Base-by-base conservation (phyloP, 768 basidiomycete species). In the Phanerochaete carnosa region DNA sequence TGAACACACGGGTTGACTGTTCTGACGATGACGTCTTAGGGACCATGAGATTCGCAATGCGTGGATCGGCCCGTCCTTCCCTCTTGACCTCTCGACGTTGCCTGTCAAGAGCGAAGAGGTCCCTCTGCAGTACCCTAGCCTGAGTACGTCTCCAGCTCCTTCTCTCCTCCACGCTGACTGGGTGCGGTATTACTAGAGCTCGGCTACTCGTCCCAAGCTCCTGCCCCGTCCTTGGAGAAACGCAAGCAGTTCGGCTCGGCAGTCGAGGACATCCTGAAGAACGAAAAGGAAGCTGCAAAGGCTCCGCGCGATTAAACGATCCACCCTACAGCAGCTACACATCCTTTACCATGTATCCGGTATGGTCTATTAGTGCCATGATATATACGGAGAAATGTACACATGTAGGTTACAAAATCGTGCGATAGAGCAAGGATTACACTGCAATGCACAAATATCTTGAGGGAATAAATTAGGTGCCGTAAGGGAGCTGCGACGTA, bases 41-140 rank as follows among this genome's bases (percentile, higher is more conserved):
- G 90, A 92, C 68, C 90, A 92, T 64, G 84, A 88, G 65, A 61
- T 73, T n/a, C 83, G 90, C 3, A 78, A 73, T 25, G 85, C 89
- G 1, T 92, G 90, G 90, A 80, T 92, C 16, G 90, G 90, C 0
- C 82, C 86, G 32, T 70, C 90, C 1, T 87, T 78, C 73, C 86
- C 88, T 1, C 77, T 92, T 23, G 85, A 91, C 66, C 78, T 90
- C 7, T 76, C 80, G 11, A 71, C 64, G 7, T 78, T 92, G 22
- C 83, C 85, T 0, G 59, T 84, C n/a, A 66, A 75, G 49, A 76
- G 72, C 53, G 80, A 82, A 0, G 74, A 81, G 2, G 65, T 90
- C n/a, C 89, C 88, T 0, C 60, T 85, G 23, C 89, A 92, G 66
- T 92, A 92, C 62, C 73, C 83, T 1, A 85, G 81, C 39, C 59